A percentile compares a stretch with the other conserved stretches of the same genome.
Evolutionary conservation across 306 rosid genomes (phyloP).

Genomic region (Chamaecrista fasciculata): DNA sequence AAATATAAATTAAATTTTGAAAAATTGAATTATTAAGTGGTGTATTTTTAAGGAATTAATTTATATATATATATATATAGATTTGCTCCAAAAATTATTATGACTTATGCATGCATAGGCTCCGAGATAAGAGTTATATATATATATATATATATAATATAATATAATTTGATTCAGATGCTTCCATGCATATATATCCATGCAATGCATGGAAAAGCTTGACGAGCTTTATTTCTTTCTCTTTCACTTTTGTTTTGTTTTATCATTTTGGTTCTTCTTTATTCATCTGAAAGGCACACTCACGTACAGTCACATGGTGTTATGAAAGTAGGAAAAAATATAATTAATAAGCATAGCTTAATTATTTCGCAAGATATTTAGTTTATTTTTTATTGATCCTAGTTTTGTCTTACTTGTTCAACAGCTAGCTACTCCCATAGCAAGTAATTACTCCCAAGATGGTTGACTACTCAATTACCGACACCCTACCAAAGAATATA

Average conservation of each 20-base stretch:
- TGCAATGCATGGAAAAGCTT: constrained; percentile 22
- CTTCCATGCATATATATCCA: constrained; percentile 4
- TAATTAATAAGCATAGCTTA: not conserved
- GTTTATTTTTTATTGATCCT: not conserved
- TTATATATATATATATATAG: no score
- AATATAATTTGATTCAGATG: no score
- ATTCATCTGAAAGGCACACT: not conserved
- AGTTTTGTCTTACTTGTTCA: not conserved
- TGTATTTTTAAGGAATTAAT: no score
- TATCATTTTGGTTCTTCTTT: not conserved
- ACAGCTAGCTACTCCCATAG: no score
- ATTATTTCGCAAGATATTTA: not conserved
- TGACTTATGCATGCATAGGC: no score
- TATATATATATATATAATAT: no score
- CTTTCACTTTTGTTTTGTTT: not conserved
- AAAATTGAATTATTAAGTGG: no score
- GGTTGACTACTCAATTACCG: not conserved
- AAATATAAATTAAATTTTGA: no score
- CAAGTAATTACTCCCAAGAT: not conserved
- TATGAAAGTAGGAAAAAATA: not conserved
- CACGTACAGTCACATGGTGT: constrained; percentile 22
- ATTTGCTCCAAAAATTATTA: no score
- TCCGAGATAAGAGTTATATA: no score
- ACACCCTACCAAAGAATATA: no score
- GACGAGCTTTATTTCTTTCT: not conserved